Conservation (phyloP, 495 filamentous ascomycete genomes). For the Emericellopsis terricola region DNA sequence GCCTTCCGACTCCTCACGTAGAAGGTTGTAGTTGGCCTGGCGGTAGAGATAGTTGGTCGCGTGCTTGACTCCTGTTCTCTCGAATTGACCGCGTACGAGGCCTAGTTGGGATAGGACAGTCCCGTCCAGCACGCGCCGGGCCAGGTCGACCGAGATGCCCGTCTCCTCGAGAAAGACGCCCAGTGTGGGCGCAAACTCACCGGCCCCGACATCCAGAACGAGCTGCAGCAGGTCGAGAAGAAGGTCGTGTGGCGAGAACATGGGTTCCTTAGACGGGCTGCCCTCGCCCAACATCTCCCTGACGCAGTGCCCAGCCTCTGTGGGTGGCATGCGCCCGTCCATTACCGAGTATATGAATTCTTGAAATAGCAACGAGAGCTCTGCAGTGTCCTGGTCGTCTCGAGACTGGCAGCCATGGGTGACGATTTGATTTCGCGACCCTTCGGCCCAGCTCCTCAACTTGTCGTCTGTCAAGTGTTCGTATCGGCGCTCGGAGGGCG, state of each 20-base stretch:
- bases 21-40: slow-evolving; percentile 88
- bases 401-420: slow-evolving; percentile 35
- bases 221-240: slow-evolving; percentile 74
- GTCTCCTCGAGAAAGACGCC: slow-evolving; percentile 47
- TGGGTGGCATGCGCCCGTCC: slow-evolving; percentile 43
- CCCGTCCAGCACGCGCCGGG: slow-evolving; percentile 74
- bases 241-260: slow-evolving; percentile 43
- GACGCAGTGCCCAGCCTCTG: slow-evolving; percentile 52
- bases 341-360: slow-evolving; percentile 62
- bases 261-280: slow-evolving; percentile 12
- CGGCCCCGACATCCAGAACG: slow-evolving; percentile 48
- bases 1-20: slow-evolving; percentile 91
- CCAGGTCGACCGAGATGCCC: slow-evolving; percentile 46
- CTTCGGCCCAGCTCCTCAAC: slow-evolving; percentile 23
- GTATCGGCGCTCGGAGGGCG: slow-evolving; percentile 26
- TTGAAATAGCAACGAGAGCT: slow-evolving; percentile 58
- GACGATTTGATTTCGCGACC: slow-evolving; percentile 31
- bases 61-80: slow-evolving; percentile 66
- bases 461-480: slow-evolving; percentile 28
- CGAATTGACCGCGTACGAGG: slow-evolving; percentile 70
- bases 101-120: slow-evolving; percentile 52
- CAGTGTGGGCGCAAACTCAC: slow-evolving; percentile 19
- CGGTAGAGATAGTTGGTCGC: slow-evolving; percentile 85
- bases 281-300: slow-evolving; percentile 52
- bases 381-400: slow-evolving; percentile 43